These are phyloP conservation scores for Sclerotinia trifoliorum DNA, from an alignment of 2,329 filamentous ascomycete genomes.

Conservation along the genomic window DNA sequence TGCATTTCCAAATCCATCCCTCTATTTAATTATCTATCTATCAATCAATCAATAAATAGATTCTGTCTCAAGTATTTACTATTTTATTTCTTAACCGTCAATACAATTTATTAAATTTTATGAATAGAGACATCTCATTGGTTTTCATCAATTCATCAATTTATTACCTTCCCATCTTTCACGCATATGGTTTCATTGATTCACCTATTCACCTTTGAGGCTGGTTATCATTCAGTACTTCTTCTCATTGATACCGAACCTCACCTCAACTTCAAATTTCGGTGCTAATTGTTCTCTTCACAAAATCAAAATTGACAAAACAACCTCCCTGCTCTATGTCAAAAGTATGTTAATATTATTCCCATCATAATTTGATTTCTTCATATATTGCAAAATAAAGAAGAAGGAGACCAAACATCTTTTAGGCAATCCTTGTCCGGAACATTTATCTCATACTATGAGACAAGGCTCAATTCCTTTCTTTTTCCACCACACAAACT, in stretches of 20 bases:
- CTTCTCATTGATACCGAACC: not conserved
- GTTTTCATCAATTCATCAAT: not conserved
- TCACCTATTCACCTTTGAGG: not conserved
- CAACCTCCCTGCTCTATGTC: not conserved
- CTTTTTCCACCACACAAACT: not conserved
- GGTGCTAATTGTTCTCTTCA: not conserved
- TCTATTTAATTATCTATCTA: too few relatives aligned
- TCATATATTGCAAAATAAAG: not conserved
- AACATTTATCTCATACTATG: not conserved
- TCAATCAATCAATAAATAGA: too few relatives aligned
- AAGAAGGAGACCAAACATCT: not conserved
- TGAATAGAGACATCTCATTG: not conserved
- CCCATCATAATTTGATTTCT: not conserved
- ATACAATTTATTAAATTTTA: not conserved
- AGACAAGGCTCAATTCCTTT: not conserved
- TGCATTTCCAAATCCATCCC: too few relatives aligned
- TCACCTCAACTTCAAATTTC: not conserved
- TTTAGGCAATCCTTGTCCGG: not conserved
- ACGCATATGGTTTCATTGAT: not conserved
- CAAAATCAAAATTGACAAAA: not conserved
- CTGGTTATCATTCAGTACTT: not conserved
- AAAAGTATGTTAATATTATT: not conserved
- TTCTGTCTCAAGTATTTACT: too few relatives aligned
- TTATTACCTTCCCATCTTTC: not conserved
- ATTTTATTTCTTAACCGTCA: too few relatives aligned